Evolutionary conservation across 1,139 yeast species (phyloP), one percentile per base, ranked within the genome.

Genomic region (Lodderomyces orthopsilosis): DNA sequence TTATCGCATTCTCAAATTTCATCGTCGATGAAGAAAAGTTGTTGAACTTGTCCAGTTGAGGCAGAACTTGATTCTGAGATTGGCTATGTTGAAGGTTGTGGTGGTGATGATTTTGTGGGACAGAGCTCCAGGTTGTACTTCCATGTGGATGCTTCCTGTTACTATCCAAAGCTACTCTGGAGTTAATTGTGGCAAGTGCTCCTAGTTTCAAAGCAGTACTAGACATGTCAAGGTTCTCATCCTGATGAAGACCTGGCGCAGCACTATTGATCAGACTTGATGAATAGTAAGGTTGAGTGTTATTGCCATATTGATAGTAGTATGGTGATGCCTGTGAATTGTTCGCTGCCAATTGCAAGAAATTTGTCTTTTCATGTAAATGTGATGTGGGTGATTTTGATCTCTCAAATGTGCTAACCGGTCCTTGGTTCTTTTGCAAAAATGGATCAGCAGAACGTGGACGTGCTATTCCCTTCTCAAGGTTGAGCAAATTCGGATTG

Each of bases 141-240:
- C 41, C 44, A 42, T 53, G 50, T 18, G 57, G 58, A 46, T 60
- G 61, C 55, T 74, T 77, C 53, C 75, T 72, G 53, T 66, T 70
- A 6, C 79, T 75, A 55, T 81, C 86, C 49, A 80, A 65, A 10
- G 81, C 83, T 18, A 77, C 81, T 41, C 87, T 63, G 10, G 78
- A 77, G 52, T 80, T 79, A 46, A 81, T 81, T 4, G 87, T 81
- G 15, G 83, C 77, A 48, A 81, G 66, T 1, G 86, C 85, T 19
- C 83, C 83, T 49, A 82, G 62, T 57, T 81, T 81, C 51, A 77
- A 61, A 34, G 75, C 73, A 7, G 60, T 52, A 45, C 68, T 70
- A 32, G 73, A 74, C 32, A 57, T 51, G 49, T 77, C 76, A 34
- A 55, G 52, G n/a, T 59, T 49, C 18, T 61, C 65, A 41, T 61